Percentiles rank a stretch among this genome's conserved stretches.
Conservation (phyloP, 2,329 filamentous ascomycete genomes). For the Ambrosiella beaveri region DNA sequence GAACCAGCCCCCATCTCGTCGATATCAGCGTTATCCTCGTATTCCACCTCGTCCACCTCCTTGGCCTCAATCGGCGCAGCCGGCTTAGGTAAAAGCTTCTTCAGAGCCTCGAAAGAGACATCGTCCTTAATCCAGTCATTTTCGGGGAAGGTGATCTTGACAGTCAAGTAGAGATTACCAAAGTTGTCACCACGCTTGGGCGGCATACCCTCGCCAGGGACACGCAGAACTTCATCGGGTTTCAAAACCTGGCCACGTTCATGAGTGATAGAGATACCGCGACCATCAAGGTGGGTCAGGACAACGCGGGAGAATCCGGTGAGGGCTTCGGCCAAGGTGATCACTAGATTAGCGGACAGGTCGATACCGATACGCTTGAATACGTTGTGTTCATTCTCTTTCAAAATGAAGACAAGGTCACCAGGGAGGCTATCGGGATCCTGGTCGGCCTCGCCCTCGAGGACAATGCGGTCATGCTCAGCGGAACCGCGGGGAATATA, state of each 20-base stretch:
- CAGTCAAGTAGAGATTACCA: conserved; percentile 74
- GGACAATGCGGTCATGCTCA: conserved; percentile 75
- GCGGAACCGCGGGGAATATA: conserved; percentile 81
- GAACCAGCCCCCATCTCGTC: conserved; percentile 66
- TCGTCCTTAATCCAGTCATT: conserved; percentile 65
- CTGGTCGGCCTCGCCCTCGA: conserved; percentile 91
- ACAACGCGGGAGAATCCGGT: conserved; percentile 83
- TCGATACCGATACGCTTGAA: conserved; percentile 77
- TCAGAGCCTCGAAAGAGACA: conserved; percentile 50
- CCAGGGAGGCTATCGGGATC: conserved; percentile 75
- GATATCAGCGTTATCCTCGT: conserved; percentile 65
- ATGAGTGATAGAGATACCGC: conserved; percentile 69
- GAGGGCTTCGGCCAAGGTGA: conserved; percentile 70
- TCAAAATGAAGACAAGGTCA: conserved; percentile 78
- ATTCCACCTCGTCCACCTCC: conserved; percentile 72
- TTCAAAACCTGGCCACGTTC: conserved; percentile 66
- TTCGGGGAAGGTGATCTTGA: conserved; percentile 78
- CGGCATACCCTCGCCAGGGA: conserved; percentile 88
- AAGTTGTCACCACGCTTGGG: conserved; percentile 66
- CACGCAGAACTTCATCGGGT: conserved; percentile 70
- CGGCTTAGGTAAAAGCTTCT: conserved; percentile 56
- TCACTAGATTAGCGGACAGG: conserved; percentile 60
- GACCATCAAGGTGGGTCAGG: conserved; percentile 79
- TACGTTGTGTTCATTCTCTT: conserved; percentile 61
- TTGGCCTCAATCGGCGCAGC: conserved; percentile 47